These are phyloP conservation scores for Zizania palustris DNA, from an alignment of 202 grass and related monocot species.

Conservation along the genomic window DNA sequence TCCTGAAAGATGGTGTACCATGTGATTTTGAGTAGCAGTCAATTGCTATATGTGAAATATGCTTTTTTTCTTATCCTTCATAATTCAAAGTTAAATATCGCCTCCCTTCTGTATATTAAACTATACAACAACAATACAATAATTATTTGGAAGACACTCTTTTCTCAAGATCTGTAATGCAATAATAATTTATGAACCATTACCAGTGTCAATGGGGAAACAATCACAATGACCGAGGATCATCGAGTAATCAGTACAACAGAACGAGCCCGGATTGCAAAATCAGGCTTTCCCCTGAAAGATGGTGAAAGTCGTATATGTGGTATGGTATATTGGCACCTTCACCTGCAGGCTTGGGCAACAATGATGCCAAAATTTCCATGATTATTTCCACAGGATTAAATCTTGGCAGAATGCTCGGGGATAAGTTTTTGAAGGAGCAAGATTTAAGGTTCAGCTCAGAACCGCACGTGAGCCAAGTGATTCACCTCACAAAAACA, in stretches of 20 bases:
- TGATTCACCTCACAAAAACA: slow-evolving; percentile 47
- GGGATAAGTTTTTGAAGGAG: slow-evolving; percentile 72
- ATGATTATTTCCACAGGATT: slow-evolving; percentile 47
- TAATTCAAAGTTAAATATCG: slow-evolving; percentile 26
- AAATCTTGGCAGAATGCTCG: slow-evolving; percentile 74
- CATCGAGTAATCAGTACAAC: slow-evolving; percentile 60
- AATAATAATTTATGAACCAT: slow-evolving; percentile 25
- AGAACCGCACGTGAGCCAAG: slow-evolving; percentile 66
- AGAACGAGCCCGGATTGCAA: slow-evolving; percentile 54
- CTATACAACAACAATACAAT: slow-evolving; percentile 14
- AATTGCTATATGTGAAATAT: slow-evolving; percentile 2
- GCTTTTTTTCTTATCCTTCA: not conserved
- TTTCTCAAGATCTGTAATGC: slow-evolving; percentile 19
- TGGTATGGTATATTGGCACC: slow-evolving; percentile 47
- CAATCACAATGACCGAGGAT: slow-evolving; percentile 62
- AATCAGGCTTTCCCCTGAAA: slow-evolving; percentile 63
- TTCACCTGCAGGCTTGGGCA: not conserved
- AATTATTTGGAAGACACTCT: slow-evolving; percentile 3
- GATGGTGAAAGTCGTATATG: slow-evolving; percentile 67
- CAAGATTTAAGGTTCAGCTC: slow-evolving; percentile 70
- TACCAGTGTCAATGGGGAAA: slow-evolving; percentile 55
- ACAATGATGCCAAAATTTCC: slow-evolving; percentile 4
- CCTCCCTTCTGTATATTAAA: slow-evolving; percentile 2
- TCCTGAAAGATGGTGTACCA: slow-evolving; percentile 1
- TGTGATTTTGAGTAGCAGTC: not conserved